phyloP scores from a whole-genome alignment of 2,329 filamentous ascomycete species.

The Exophiala dermatitidis region DNA sequence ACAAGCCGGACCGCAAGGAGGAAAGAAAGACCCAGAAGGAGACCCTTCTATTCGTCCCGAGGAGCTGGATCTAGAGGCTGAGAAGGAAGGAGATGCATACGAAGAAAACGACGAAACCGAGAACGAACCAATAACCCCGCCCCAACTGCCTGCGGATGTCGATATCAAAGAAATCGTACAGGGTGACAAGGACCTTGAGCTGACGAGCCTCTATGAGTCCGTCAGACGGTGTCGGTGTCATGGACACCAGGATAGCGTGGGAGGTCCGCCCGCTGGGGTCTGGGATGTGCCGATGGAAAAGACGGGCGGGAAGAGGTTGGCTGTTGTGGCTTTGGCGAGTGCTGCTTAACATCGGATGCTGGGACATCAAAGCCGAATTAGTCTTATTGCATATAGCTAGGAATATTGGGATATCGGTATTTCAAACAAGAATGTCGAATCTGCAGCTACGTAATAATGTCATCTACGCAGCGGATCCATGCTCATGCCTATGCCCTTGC shows the following conservation, averaged over 20 bases:
- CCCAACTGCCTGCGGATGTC: slow-evolving; percentile 17
- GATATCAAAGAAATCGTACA: slow-evolving; percentile 15
- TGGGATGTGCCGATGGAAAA: slow-evolving; percentile 21
- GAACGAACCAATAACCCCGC: slow-evolving; percentile 14
- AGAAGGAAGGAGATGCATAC: no score
- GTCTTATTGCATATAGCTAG: neutral
- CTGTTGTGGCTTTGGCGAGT: slow-evolving; percentile 13
- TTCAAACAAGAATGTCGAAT: no score
- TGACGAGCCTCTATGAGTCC: slow-evolving; percentile 19
- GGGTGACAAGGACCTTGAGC: slow-evolving; percentile 17
- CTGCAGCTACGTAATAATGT: no score
- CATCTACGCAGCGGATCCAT: no score
- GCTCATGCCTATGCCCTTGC: no score
- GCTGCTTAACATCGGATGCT: slow-evolving; percentile 1
- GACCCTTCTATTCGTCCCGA: no score
- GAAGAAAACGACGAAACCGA: slow-evolving; percentile 13
- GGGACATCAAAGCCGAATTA: no score
- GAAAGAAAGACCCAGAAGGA: no score
- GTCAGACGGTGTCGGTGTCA: slow-evolving; percentile 21
- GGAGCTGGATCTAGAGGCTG: neutral
- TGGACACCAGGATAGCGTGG: slow-evolving; percentile 9
- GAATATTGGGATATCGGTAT: neutral
- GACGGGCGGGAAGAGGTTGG: slow-evolving; percentile 16
- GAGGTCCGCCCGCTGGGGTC: slow-evolving; percentile 3
- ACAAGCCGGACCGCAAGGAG: no score